Conservation (phyloP, 2,329 filamentous ascomycete genomes). For the Seiridium cupressi region DNA sequence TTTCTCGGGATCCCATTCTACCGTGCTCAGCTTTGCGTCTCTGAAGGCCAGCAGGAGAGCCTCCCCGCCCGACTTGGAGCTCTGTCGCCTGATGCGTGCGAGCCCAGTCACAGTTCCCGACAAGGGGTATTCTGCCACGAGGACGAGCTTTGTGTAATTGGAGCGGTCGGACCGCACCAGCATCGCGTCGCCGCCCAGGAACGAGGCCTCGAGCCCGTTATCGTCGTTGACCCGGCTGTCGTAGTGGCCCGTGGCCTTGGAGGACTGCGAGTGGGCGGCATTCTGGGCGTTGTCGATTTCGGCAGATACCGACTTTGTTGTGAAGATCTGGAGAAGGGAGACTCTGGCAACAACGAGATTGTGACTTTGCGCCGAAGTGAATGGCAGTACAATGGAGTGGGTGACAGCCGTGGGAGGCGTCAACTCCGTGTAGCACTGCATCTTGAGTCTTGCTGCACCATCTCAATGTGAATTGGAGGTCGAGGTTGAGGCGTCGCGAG, state of each 20-base stretch:
- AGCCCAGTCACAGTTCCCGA: conserved; percentile 83
- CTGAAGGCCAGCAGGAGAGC: conserved; percentile 80
- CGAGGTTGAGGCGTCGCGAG: not conserved
- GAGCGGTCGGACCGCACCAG: conserved; percentile 61
- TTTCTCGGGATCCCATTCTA: conserved; percentile 88
- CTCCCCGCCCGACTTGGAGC: conserved; percentile 78
- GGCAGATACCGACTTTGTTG: conserved; percentile 64
- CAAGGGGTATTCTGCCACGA: conserved; percentile 80
- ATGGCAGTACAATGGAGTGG: conserved; percentile 77
- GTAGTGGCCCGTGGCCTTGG: conserved; percentile 44
- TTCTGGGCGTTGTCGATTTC: conserved; percentile 50
- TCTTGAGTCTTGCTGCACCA: conserved; percentile 37
- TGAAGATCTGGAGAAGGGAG: conserved; percentile 89
- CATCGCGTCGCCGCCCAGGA: conserved; percentile 62
- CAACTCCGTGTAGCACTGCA: conserved; percentile 98
- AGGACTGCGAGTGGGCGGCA: conserved; percentile 35
- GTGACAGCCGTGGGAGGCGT: conserved; percentile 92
- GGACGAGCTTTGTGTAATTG: conserved; percentile 73
- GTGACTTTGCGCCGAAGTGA: conserved; percentile 70
- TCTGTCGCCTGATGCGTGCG: conserved; percentile 69
- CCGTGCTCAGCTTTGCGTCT: conserved; percentile 88
- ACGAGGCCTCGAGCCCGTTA: conserved; percentile 64
- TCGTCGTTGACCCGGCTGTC: conserved; percentile 57
- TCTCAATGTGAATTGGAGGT: conserved; percentile 17
- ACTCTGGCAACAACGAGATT: conserved; percentile 92